Percentiles rank a stretch among this genome's conserved stretches.
These are phyloP conservation scores for Fusarium acutatum DNA, from an alignment of 2,329 filamentous ascomycete genomes.

Conservation along the genomic window DNA sequence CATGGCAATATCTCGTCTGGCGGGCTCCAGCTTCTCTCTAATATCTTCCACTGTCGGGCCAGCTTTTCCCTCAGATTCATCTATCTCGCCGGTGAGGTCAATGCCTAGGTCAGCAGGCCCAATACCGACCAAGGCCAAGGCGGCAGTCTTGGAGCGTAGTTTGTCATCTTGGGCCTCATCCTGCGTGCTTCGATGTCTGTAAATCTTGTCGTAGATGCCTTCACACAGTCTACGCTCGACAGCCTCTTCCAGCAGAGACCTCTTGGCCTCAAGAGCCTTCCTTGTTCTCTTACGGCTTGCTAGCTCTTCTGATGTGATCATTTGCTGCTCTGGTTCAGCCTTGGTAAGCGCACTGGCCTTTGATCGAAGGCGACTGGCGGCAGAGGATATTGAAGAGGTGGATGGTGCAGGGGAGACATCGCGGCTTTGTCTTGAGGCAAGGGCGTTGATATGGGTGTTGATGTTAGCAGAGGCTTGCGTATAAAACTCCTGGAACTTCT, in stretches of 20 bases:
- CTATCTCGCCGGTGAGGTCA: conserved; percentile 69
- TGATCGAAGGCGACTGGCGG: conserved; percentile 64
- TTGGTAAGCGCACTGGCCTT: conserved; percentile 64
- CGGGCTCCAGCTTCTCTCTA: conserved; percentile 74
- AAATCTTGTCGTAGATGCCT: conserved; percentile 86
- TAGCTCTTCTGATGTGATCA: conserved; percentile 90
- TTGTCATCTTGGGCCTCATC: conserved; percentile 97
- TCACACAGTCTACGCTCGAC: conserved; percentile 89
- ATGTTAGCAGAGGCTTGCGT: conserved; percentile 81
- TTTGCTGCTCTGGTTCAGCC: conserved; percentile 72
- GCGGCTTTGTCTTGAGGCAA: conserved; percentile 78
- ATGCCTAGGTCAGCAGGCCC: conserved; percentile 85
- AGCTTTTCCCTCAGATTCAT: conserved; percentile 64
- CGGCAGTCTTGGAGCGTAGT: conserved; percentile 90
- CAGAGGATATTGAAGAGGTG: conserved; percentile 63
- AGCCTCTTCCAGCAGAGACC: conserved; percentile 82
- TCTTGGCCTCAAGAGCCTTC: conserved; percentile 80
- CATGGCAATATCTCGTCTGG: conserved; percentile 72
- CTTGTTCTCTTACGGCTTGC: conserved; percentile 80
- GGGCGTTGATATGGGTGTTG: conserved; percentile 82
- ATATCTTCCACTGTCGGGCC: conserved; percentile 73
- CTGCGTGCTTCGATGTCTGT: conserved; percentile 88
- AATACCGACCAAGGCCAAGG: conserved; percentile 90
- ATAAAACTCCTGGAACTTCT: conserved; percentile 97
- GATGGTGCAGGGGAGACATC: conserved; percentile 67